Evolutionary conservation across 495 filamentous ascomycete genomes (phyloP).

Genomic region (Hyaloscypha finlandica): DNA sequence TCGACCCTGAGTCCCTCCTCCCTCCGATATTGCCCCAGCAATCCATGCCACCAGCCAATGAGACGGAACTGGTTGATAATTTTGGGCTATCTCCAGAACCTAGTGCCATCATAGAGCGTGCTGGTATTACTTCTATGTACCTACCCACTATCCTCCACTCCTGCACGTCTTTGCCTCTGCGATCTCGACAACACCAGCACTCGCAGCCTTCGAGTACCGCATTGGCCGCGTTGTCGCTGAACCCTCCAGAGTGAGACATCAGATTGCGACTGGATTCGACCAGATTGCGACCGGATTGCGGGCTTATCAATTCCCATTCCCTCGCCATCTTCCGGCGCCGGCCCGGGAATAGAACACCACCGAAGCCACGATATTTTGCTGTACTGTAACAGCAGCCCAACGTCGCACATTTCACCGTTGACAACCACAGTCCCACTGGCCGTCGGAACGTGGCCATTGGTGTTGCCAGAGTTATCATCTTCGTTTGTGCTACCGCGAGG

Average conservation of each 20-base stretch:
- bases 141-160: background rate
- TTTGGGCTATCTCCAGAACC: background rate
- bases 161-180: background rate
- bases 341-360: constrained; percentile 11
- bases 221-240: background rate
- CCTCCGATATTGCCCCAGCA: constrained; percentile 12
- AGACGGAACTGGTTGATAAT: background rate
- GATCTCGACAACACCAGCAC: background rate
- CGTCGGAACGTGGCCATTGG: constrained; percentile 14
- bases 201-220: background rate
- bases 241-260: constrained; percentile 2
- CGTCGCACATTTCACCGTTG: constrained; percentile 16
- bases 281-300: too few species aligned
- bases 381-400: constrained; percentile 16
- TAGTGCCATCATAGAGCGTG: background rate
- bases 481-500: constrained; percentile 6
- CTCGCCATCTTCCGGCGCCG: constrained; percentile 19
- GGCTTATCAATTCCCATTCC: constrained; percentile 20
- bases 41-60: too few species aligned
- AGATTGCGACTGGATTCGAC: background rate
- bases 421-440: constrained; percentile 2
- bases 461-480: background rate
- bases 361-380: constrained; percentile 19
- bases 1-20: too few species aligned
- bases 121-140: background rate